Evolutionary conservation across 345 rosid species (phyloP).

Genomic region (Eucalyptus cloeziana): DNA sequence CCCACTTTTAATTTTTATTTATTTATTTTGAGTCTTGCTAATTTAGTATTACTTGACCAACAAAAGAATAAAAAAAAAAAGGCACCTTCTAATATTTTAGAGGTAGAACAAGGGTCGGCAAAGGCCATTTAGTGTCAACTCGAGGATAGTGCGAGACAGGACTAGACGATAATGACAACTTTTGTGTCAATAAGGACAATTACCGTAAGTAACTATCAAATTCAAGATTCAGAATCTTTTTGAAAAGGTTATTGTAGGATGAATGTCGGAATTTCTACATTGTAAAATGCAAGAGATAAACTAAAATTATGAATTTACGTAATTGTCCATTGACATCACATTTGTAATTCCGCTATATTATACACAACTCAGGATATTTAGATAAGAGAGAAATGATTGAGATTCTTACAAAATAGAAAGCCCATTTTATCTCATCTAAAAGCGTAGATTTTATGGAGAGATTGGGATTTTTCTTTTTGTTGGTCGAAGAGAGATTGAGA

Average conservation of each 20-base stretch:
- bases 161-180: not conserved
- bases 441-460: not conserved
- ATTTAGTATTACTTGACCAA: not conserved
- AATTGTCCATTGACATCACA: not conserved
- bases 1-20: not conserved
- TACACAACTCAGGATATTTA: not conserved
- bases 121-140: not conserved
- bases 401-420: not conserved
- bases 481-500: too few relatives aligned
- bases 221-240: not conserved
- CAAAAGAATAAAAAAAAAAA: not conserved
- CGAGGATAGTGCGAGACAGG: not conserved
- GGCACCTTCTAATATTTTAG: not conserved
- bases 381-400: not conserved
- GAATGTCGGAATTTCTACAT: not conserved
- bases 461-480: not conserved
- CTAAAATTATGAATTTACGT: not conserved
- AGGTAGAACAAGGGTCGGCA: not conserved
- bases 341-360: not conserved
- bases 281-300: not conserved
- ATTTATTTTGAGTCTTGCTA: not conserved
- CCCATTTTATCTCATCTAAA: not conserved
- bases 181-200: not conserved
- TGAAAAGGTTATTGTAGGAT: not conserved
- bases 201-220: too few relatives aligned